Conservation (phyloP, 768 basidiomycete species). For the Heimioporus sp. region DNA sequence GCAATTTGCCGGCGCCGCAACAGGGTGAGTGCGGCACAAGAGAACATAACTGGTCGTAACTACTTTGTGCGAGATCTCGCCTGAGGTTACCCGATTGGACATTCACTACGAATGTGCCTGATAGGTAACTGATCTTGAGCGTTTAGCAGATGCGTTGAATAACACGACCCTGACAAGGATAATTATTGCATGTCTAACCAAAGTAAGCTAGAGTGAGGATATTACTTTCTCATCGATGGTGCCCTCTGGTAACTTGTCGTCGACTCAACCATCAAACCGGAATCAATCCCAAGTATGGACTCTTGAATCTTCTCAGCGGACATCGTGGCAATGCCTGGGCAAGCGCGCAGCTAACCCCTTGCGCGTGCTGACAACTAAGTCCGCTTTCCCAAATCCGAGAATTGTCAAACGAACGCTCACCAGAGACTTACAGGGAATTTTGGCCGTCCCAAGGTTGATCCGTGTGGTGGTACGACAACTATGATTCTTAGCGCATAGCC, state of each 20-base stretch:
- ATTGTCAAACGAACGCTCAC: not conserved
- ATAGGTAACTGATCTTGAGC: conserved; percentile 24
- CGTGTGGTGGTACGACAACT: conserved; percentile 12
- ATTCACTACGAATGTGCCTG: conserved; percentile 28
- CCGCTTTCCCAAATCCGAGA: conserved; percentile 16
- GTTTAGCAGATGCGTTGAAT: conserved; percentile 14
- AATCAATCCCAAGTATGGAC: conserved; percentile 14
- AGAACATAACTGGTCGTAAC: conserved; percentile 30
- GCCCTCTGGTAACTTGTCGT: conserved; percentile 12
- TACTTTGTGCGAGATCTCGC: conserved; percentile 27
- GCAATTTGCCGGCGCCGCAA: conserved; percentile 32
- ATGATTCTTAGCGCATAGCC: conserved; percentile 27
- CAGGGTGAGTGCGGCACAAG: conserved; percentile 29
- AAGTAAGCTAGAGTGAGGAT: conserved; percentile 25
- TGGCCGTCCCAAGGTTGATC: conserved; percentile 5
- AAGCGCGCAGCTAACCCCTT: conserved; percentile 14
- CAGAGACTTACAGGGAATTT: conserved; percentile 4
- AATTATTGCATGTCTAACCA: conserved; percentile 29
- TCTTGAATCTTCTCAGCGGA: conserved; percentile 8
- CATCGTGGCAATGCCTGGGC: conserved; percentile 28
- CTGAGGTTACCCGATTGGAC: conserved; percentile 27
- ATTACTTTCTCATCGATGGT: conserved; percentile 17
- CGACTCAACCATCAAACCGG: conserved; percentile 20
- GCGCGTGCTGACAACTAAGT: conserved; percentile 12
- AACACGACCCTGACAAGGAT: conserved; percentile 25